These are phyloP conservation scores for Claviceps monticola DNA, from an alignment of 2,329 filamentous ascomycete genomes.

Conservation along the genomic window DNA sequence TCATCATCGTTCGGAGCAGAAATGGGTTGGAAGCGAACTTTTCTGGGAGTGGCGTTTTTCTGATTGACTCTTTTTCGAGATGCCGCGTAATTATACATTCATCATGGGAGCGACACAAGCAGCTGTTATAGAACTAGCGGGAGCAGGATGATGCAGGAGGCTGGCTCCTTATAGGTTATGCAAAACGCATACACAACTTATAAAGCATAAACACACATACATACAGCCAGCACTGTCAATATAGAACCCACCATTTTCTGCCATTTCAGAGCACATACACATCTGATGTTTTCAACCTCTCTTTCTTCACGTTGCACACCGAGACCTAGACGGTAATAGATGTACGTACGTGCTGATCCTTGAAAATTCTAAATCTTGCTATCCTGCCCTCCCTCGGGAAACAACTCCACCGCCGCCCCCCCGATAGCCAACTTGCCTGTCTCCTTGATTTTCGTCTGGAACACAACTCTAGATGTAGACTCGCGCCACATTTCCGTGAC, in stretches of 20 bases:
- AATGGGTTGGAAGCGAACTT: not conserved
- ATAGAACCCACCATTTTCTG: too few relatives aligned
- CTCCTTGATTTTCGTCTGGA: slow-evolving; percentile 83
- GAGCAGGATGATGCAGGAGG: too few relatives aligned
- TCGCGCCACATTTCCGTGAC: slow-evolving; percentile 94
- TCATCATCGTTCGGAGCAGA: not conserved
- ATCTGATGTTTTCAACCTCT: too few relatives aligned
- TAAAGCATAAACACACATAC: not conserved
- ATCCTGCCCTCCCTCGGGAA: slow-evolving; percentile 17
- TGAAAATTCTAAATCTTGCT: slow-evolving; percentile 14
- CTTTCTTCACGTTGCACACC: too few relatives aligned
- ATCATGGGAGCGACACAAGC: not conserved
- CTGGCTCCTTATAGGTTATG: too few relatives aligned
- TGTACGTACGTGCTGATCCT: too few relatives aligned
- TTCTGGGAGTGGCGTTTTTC: not conserved
- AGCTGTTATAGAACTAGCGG: not conserved
- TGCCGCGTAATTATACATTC: not conserved
- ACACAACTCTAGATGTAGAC: slow-evolving; percentile 54
- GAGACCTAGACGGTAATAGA: too few relatives aligned
- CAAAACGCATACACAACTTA: too few relatives aligned
- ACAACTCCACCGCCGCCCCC: slow-evolving; percentile 65
- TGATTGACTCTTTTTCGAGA: not conserved
- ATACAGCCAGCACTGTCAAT: not conserved
- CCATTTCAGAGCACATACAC: too few relatives aligned
- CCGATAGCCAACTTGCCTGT: slow-evolving; percentile 81